Evolutionary conservation across 2,329 filamentous ascomycete species (phyloP), one percentile per base, ranked within the genome.

Genomic region (Botryotinia calthae): DNA sequence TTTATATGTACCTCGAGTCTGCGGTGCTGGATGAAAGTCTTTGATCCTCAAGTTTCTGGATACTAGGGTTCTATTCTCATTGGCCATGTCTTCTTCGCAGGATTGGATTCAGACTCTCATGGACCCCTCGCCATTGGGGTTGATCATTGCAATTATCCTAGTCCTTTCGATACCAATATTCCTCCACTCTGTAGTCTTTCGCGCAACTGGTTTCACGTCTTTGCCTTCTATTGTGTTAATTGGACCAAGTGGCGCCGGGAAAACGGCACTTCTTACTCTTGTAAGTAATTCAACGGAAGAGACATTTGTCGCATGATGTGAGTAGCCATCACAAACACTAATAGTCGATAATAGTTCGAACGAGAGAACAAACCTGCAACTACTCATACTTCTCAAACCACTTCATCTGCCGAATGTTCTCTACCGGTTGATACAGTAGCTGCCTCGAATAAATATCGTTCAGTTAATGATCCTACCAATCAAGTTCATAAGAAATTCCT

Each of bases 261-360:
- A 98, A 85, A 98, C 96, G 0, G 88, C 93, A 14, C 89, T 98
- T 48, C 84, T 94, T n/a, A 94, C 93, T 34, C 87, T 96, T 77
- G 90, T 92, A 85, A 75, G 84, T 66, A 63, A 20, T 44, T 70
- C 34, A 37, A 37, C 42, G 37, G 46, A 51, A 18, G 20, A 56
- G 18, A 34, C 34, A 20, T 40, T 54, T 42, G 20, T 64, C 20
- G 59, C 61, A 25, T 54, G 37, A 25, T 16, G 54, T 31, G 37
- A 66, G 74, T 54, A 71, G 69, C 25, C 56, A 61, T 59, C 40
- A 58, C 73, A 61, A 73, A 48, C 34, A 71, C 69, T 76, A 72
- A 73, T 73, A 56, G 40, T 31, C 63, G n/a, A 64, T 70, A 25
- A 46, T 64, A 80, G 78, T 85, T 89, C 78, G 87, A 91, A 82